Evolutionary conservation across 768 basidiomycete genomes (phyloP), one percentile per base, ranked within the genome.

Genomic region (Megacollybia marginata): DNA sequence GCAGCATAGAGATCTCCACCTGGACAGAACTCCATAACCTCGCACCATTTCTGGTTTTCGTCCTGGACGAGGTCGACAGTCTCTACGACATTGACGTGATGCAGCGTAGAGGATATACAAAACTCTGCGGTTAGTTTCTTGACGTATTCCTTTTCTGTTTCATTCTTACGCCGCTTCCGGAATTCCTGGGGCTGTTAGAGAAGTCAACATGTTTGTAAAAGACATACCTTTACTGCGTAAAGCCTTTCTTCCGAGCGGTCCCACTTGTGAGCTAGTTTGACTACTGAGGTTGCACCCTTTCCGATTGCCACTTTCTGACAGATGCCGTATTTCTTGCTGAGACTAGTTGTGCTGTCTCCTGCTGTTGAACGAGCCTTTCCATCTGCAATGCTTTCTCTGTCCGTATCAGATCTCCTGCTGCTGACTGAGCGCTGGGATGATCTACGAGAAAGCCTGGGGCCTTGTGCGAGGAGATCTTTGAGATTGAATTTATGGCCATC

Each of bases 101-200:
- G 91, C 28, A 98, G 68, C 1, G 94, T 96, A 34, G 94, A 96
- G 42, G 92, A 94, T 54, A 98, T 98, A 69, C 94, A 98, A 69
- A 97, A 98, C 65, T 98, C 95, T 20, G 95, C 92, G 6, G 95
- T 99, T 58, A 99, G 86, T 68, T 99, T 99, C 82, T 99, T 99
- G 71, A 99, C 85, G 61, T 99, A 99, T 72, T 99, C 95, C 67
- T 96, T 96, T 69, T 99, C 95, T 5, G 93, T 83, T 72, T 99
- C 95, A 61, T 95, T 96, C 80, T 94, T 95, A 58, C 95, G 82
- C 54, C 95, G 82, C 67, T 96, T 97, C 47, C 95, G 87, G 76
- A 99, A 99, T 70, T 99, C 95, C 92, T 95, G 54, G 18, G 53
- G 23, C 46, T n/a, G 31, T 19, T 15, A 47, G 46, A 18, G 48